Evolutionary conservation across 106 monocot species (phyloP).

Genomic region (Acorus calamus): DNA sequence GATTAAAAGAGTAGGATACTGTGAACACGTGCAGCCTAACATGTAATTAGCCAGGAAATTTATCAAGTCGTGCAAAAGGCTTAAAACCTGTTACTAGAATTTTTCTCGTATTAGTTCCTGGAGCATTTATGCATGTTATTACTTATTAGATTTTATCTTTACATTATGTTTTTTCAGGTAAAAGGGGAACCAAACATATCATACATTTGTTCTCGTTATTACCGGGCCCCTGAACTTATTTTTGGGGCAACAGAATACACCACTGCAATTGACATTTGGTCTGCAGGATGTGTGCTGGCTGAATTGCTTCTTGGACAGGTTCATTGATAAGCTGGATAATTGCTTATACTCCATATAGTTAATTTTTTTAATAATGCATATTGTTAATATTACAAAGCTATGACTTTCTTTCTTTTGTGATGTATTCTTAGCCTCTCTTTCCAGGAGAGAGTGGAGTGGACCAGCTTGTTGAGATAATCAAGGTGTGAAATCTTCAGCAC

Average conservation of each 20-base stretch:
- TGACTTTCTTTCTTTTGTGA: not conserved
- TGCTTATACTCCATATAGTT: too few species aligned
- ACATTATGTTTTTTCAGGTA: constrained; percentile 14
- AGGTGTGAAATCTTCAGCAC: constrained; percentile 3
- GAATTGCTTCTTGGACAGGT: constrained; percentile 22
- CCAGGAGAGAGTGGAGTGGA: constrained; percentile 29
- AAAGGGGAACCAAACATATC: constrained; percentile 54
- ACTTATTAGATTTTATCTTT: too few species aligned
- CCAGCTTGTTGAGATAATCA: constrained; percentile 27
- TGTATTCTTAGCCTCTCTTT: constrained; percentile 17
- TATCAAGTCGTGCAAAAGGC: too few species aligned
- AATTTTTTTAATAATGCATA: too few species aligned
- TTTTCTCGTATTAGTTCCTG: too few species aligned
- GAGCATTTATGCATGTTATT: too few species aligned
- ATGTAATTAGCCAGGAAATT: too few species aligned
- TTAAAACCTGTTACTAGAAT: too few species aligned
- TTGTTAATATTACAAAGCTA: too few species aligned
- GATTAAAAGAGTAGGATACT: too few species aligned
- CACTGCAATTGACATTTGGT: constrained; percentile 57
- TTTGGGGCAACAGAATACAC: constrained; percentile 58
- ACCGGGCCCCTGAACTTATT: constrained; percentile 49
- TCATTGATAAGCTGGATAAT: too few species aligned
- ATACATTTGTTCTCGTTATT: constrained; percentile 51
- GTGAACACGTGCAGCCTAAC: too few species aligned
- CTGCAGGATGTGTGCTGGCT: constrained; percentile 42